These are phyloP conservation scores for Penicillium sp. DNA, from an alignment of 2,329 filamentous ascomycete genomes.

Conservation along the genomic window DNA sequence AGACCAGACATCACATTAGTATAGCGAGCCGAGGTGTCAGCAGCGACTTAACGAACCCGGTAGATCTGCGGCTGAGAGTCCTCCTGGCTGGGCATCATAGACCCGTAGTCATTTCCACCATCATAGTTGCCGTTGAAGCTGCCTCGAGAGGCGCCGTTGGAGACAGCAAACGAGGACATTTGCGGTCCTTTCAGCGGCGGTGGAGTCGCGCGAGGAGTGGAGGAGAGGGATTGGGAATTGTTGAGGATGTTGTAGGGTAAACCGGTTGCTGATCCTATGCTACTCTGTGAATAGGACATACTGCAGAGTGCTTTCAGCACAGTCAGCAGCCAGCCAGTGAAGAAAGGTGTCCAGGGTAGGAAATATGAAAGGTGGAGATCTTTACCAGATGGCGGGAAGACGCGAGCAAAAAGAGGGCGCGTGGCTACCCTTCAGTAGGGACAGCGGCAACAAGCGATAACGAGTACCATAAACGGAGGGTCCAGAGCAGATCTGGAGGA, in stretches of 20 bases:
- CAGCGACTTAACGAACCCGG: slow-evolving; percentile 38
- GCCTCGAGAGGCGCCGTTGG: slow-evolving; percentile 39
- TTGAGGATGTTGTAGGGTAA: slow-evolving; percentile 45
- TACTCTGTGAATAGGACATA: slow-evolving; percentile 46
- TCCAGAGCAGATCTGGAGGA: slow-evolving; percentile 4
- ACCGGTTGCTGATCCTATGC: slow-evolving; percentile 41
- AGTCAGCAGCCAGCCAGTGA: slow-evolving; percentile 10
- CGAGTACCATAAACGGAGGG: slow-evolving; percentile 20
- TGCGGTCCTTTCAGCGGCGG: slow-evolving; percentile 47
- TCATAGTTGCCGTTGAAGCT: slow-evolving; percentile 46
- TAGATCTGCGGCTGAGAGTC: slow-evolving; percentile 52
- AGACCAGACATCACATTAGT: slow-evolving; percentile 19
- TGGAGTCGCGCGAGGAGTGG: slow-evolving; percentile 49
- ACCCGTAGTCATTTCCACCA: slow-evolving; percentile 43
- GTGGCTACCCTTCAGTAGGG: slow-evolving; percentile 31
- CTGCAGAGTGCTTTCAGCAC: slow-evolving; percentile 1
- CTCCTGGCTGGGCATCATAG: slow-evolving; percentile 40
- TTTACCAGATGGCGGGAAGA: slow-evolving; percentile 29
- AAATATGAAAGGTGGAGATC: slow-evolving; percentile 20
- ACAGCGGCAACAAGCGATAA: slow-evolving; percentile 21
- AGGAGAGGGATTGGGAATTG: slow-evolving; percentile 47
- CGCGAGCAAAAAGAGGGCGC: slow-evolving; percentile 36
- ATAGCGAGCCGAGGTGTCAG: background rate
- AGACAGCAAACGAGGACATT: slow-evolving; percentile 46
- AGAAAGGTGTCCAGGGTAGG: slow-evolving; percentile 18